Evolutionary conservation across 140 eudicot species (phyloP), one percentile per base, ranked within the genome.

Genomic region (Senecio squalidus): DNA sequence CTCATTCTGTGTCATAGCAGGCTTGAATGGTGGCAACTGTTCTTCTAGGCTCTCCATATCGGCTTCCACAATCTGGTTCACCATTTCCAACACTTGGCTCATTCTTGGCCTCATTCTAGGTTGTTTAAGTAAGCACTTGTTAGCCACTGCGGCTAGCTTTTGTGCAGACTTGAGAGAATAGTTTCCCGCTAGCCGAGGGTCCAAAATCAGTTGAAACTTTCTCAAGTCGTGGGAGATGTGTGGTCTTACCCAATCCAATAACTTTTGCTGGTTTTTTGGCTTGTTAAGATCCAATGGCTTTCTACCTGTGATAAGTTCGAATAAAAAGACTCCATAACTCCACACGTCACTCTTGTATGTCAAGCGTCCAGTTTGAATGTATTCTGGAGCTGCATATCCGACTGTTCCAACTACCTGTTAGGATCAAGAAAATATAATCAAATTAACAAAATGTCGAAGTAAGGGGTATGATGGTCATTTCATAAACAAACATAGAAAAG

Each of bases 361-460:
- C 34, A 88, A 82, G 26, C 88, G 91, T 24, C 96, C 96, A 3
- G 96, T 88, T 50, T 82, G 96, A 17, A 88, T 72, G 78, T 88
- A 88, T 25, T 88, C 96, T 2, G 96, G 96, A 23, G 96, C 96
- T 50, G 96, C 96, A 20, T 88, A 88, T 59, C 96, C 96, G 5
- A 84, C 77, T 0, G 96, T 88, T 57, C 96, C 96, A 59, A 88
- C 95, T 13, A 88, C 84, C 96, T 88, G 62, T 57, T 62, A 25
- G 9, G 4, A 44, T 30, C 27, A 54, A 62, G 33, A 54, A 5
- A 46, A 1, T 2, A n/a, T 29, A 20, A 13, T 45, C 26, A 3
- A 1, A 11, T 41, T 41, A 9, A 68, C 0, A 0, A 58, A 14
- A 60, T 15, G 23, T 5, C 14, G 23, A 4, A 11, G 55, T 17